phyloP scores from a whole-genome alignment of 495 filamentous ascomycete species.

The Terfezia claveryi region DNA sequence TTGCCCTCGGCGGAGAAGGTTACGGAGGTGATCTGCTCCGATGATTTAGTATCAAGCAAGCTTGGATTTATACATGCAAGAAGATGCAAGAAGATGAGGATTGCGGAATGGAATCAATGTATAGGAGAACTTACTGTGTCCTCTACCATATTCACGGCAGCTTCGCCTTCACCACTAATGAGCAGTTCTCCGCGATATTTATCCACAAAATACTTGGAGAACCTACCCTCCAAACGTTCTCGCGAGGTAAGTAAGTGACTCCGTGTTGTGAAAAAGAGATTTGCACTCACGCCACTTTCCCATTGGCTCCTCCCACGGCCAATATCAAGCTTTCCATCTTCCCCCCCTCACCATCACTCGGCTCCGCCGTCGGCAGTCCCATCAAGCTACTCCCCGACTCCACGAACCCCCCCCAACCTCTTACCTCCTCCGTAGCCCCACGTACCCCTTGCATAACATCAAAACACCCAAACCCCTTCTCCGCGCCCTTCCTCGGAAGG shows the following conservation, averaged over 20 bases:
- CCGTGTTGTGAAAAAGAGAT: background rate
- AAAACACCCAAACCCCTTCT: too few relatives aligned
- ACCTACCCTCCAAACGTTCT: background rate
- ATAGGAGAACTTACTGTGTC: background rate
- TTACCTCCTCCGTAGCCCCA: background rate
- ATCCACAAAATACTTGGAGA: background rate
- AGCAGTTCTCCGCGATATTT: background rate
- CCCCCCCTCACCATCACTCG: constrained; percentile 4
- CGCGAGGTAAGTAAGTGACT: too few relatives aligned
- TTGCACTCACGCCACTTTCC: constrained; percentile 4
- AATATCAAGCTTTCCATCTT: constrained; percentile 4
- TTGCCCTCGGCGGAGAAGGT: constrained; percentile 16
- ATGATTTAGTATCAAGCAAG: background rate
- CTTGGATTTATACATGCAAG: constrained; percentile 8
- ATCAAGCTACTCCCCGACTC: constrained; percentile 4
- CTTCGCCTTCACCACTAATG: background rate
- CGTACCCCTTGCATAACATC: constrained; percentile 3
- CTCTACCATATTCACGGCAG: background rate
- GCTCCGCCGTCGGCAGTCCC: constrained; percentile 2
- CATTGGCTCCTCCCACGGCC: constrained; percentile 6
- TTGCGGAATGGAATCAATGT: background rate
- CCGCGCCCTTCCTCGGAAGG: too few relatives aligned
- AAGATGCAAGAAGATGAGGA: background rate
- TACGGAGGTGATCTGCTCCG: constrained; percentile 8
- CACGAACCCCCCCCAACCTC: constrained; percentile 3